Evolutionary conservation across 805 yeast species (phyloP), one percentile per base, ranked within the genome.

Genomic region (Hanseniaspora vineae): DNA sequence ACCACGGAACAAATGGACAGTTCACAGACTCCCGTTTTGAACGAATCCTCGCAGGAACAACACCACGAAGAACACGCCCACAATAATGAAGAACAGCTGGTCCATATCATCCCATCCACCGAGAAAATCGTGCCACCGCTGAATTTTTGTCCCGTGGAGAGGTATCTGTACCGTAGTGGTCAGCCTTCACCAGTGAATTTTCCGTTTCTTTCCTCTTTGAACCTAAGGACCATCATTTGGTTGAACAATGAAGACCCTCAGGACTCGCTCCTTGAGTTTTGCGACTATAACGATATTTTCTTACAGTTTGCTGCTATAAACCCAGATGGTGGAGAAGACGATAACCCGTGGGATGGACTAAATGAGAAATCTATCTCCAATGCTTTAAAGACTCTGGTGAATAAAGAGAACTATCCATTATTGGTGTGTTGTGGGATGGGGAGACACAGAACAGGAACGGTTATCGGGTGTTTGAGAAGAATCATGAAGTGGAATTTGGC

Each of bases 341-440:
- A 73, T 53, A 88, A 89, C 58, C 96, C 97, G 2, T 90, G 98
- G 98, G 97, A 92, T 64, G 90, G 95, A 11, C 70, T 90, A 35
- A 84, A 88, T 17, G 96, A 88, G 58, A 72, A 77, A 40, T 78
- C 94, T 19, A 87, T 90, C 46, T 76, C 77, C 29, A 80, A 78
- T 51, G 95, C 96, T 0, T 66, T 90, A 51, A 83, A 81, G 51
- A 72, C 87, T 33, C 83, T 90, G 17, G 76, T 81, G 42, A 76
- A 85, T 55, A 74, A 73, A 52, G 72, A 76, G n/a, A 78, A 80
- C 60, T 85, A 86, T 58, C 97, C 98, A 0, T 57, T 92, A 51
- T 67, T 92, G 45, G 89, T 89, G 4, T 92, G 97, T 63, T 92
- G 97, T 58, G 96, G 97, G 13, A 92, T 92, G 98, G 98, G 98